Conservation (phyloP, 2,329 filamentous ascomycete species). For the Cordyceps cicadae region DNA sequence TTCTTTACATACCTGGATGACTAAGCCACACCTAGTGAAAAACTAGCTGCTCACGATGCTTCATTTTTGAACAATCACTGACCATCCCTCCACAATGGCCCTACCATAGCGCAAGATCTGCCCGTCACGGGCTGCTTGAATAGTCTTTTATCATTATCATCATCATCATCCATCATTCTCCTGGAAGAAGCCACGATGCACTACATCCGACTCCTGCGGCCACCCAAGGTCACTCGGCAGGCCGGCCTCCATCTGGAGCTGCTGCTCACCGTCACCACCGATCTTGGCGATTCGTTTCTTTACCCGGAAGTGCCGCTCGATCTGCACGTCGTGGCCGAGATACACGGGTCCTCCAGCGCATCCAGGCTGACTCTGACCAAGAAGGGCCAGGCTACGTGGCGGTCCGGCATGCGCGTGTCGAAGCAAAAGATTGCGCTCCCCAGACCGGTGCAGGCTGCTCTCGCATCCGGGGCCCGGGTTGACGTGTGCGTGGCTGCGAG, state of each 20-base stretch:
- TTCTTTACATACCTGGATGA: not conserved
- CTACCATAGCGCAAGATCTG: not conserved
- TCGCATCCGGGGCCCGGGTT: slow-evolving; percentile 19
- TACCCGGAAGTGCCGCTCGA: slow-evolving; percentile 35
- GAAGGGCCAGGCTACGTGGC: slow-evolving; percentile 22
- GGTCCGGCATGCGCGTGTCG: slow-evolving; percentile 31
- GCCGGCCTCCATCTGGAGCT: slow-evolving; percentile 29
- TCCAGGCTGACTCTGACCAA: slow-evolving; percentile 20
- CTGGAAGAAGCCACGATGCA: slow-evolving; percentile 35
- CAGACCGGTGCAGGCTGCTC: slow-evolving; percentile 18
- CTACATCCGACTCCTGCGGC: slow-evolving; percentile 47
- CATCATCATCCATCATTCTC: too few species aligned
- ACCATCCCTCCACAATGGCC: not conserved
- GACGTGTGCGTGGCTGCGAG: slow-evolving; percentile 22
- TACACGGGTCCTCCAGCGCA: slow-evolving; percentile 15
- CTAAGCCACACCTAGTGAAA: not conserved
- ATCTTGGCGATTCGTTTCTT: slow-evolving; percentile 49
- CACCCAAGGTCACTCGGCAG: slow-evolving; percentile 30
- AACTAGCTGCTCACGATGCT: not conserved
- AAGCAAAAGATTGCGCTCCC: slow-evolving; percentile 27
- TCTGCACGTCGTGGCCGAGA: slow-evolving; percentile 29
- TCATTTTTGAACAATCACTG: not conserved
- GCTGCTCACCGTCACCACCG: slow-evolving; percentile 48
- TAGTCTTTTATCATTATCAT: not conserved
- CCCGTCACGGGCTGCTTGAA: not conserved